Evolutionary conservation across 257 asterid genomes (phyloP).

Genomic region (Penstemon newberryi): DNA sequence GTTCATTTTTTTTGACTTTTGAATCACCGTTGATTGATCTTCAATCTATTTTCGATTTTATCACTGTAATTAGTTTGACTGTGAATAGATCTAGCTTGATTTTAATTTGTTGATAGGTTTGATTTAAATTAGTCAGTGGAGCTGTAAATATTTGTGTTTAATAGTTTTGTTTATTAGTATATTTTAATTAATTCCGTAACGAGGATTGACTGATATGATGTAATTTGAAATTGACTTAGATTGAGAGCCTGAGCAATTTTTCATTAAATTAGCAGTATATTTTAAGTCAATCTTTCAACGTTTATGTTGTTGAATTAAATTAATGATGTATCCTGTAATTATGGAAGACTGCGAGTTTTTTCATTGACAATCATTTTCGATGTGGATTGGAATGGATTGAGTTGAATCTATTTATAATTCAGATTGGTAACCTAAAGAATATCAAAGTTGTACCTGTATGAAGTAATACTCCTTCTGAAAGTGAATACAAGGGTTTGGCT

Average conservation of each 20-base stretch:
- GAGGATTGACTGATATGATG: no score
- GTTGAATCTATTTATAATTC: no score
- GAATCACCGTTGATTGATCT: constrained; percentile 1
- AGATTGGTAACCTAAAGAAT: background rate
- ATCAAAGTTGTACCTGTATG: background rate
- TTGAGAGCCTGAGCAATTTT: background rate
- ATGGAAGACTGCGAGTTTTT: background rate
- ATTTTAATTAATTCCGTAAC: background rate
- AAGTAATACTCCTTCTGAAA: background rate
- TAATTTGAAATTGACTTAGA: background rate
- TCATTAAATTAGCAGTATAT: no score
- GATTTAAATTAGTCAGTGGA: background rate
- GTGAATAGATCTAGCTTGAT: constrained; percentile 2
- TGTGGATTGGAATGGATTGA: background rate
- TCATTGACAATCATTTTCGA: background rate
- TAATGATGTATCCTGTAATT: constrained; percentile 1
- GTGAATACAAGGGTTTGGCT: constrained; percentile 3
- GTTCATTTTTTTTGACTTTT: background rate
- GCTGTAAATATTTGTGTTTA: background rate
- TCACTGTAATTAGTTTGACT: background rate
- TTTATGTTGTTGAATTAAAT: background rate
- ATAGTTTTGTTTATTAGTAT: background rate
- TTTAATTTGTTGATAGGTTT: constrained; percentile 5
- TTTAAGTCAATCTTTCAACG: background rate
- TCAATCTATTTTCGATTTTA: constrained; percentile 25